phyloP scores from a whole-genome alignment of 1,284 basidiomycete species.

The Trichosporon sp. region DNA sequence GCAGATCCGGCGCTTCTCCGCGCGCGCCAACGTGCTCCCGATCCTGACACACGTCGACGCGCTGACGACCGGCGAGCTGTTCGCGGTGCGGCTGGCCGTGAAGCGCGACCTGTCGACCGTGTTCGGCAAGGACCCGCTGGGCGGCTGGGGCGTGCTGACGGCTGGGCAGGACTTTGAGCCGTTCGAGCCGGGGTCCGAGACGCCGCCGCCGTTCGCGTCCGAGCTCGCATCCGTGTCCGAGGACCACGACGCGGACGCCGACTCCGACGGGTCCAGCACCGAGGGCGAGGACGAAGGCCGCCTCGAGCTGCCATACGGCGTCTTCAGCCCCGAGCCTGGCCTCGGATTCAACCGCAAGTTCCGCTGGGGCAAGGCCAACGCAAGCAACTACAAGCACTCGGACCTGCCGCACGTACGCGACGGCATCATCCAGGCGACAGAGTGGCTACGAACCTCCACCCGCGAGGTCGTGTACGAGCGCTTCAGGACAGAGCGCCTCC shows the following conservation, averaged over 20 bases:
- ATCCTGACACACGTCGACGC: slow-evolving; percentile 38
- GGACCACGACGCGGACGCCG: too few species aligned
- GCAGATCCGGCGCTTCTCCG: slow-evolving; percentile 35
- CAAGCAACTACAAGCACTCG: slow-evolving; percentile 27
- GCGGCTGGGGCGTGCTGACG: slow-evolving; percentile 15
- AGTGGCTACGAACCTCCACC: slow-evolving; percentile 33
- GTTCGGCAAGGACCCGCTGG: slow-evolving; percentile 20
- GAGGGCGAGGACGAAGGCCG: slow-evolving; percentile 11
- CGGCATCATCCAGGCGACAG: slow-evolving; percentile 25
- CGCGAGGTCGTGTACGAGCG: slow-evolving; percentile 44
- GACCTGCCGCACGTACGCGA: slow-evolving; percentile 33
- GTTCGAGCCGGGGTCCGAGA: neutral
- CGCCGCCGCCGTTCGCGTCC: neutral
- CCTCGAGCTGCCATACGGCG: slow-evolving; percentile 21
- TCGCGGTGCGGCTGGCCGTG: slow-evolving; percentile 24
- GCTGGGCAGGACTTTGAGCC: slow-evolving; percentile 17
- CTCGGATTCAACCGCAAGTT: slow-evolving; percentile 25
- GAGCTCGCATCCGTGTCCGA: slow-evolving; percentile 3
- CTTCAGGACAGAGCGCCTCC: slow-evolving; percentile 41
- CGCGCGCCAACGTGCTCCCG: slow-evolving; percentile 40
- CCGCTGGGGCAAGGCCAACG: slow-evolving; percentile 39
- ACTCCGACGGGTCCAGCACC: slow-evolving; percentile 12
- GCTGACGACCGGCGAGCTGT: slow-evolving; percentile 33
- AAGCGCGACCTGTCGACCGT: slow-evolving; percentile 28
- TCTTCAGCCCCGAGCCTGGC: slow-evolving; percentile 26